Evolutionary conservation across 1,284 basidiomycete species (phyloP), one percentile per base, ranked within the genome.

Genomic region (Cutaneotrichosporon spelunceum): DNA sequence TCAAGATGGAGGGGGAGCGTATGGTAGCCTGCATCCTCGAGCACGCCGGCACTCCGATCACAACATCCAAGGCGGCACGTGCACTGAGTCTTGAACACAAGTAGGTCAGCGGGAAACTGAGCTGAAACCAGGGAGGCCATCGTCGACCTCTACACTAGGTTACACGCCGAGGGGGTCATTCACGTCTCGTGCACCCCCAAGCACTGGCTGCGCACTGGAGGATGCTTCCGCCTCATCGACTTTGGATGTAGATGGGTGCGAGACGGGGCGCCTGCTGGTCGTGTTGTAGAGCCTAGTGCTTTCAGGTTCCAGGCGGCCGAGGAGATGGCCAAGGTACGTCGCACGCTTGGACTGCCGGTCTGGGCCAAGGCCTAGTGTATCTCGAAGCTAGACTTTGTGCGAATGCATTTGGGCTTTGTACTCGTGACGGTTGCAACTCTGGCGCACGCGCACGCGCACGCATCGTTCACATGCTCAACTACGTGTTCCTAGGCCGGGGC

Each of bases 131-230:
- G 58, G 26, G 7, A 26, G 14, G 49, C 21, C 23, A 53, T 52
- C 4, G 34, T 53, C 2, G 21, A 4, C 50, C 53, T 47, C 42
- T 59, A 59, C 26, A 29, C 8, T 9, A 36, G 19, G 4, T 44
- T 59, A 3, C 57, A 59, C 30, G 57, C 39, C 3, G 42, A 29
- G 14, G 57, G 57, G 3, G 14, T 59, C 14, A 16, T 59, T 3
- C 57, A 59, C 44, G 42, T 13, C 29, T 53, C 57, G 29, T 13
- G 42, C 14, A 19, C 10, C 2, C 29, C 52, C 29, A 54, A 54
- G 16, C 57, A 59, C 42, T 59, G 57, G 57, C 42, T 59, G 7
- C 24, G 21, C 21, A 2, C 19, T 11, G 14, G 7, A 4, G 47
- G 34, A 2, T 2, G 16, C 1, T 11, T 57, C 19, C 30, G 48